Evolutionary conservation across 2,329 filamentous ascomycete species (phyloP).

Genomic region (Aspergillus caelatus): DNA sequence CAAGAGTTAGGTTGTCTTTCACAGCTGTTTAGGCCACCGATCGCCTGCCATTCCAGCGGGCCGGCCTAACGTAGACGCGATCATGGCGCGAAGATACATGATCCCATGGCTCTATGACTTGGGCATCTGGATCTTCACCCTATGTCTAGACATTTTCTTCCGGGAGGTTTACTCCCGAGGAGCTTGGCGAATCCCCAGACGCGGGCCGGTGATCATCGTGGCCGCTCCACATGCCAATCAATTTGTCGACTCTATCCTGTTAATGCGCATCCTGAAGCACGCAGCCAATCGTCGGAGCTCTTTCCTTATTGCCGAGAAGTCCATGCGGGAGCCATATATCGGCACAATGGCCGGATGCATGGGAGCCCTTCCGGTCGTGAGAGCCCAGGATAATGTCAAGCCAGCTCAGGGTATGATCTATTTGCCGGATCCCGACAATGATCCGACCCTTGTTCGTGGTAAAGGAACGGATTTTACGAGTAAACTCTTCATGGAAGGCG

Average conservation of each 20-base stretch:
- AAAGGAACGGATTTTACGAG: conserved; percentile 80
- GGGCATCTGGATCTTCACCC: conserved; percentile 53
- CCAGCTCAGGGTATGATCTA: conserved; percentile 79
- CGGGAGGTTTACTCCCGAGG: conserved; percentile 96
- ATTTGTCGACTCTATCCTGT: conserved; percentile 93
- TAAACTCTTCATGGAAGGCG: conserved; percentile 71
- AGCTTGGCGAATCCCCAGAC: conserved; percentile 89
- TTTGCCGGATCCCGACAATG: conserved; percentile 81
- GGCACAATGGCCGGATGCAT: conserved; percentile 82
- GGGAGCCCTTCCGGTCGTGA: conserved; percentile 88
- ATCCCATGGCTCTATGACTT: conserved; percentile 55
- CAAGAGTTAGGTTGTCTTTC: not conserved
- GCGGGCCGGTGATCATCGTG: conserved; percentile 90
- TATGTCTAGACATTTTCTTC: conserved; percentile 96
- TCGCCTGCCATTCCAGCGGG: not conserved
- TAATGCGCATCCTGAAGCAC: conserved; percentile 85
- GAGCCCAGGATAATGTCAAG: conserved; percentile 86
- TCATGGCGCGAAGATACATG: conserved; percentile 23
- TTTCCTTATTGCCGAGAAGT: conserved; percentile 93
- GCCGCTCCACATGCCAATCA: conserved; percentile 97
- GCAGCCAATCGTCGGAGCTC: conserved; percentile 88
- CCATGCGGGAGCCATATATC: conserved; percentile 85
- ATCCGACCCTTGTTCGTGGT: conserved; percentile 79
- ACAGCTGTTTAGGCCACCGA: not conserved
- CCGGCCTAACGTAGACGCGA: not conserved